phyloP scores from a whole-genome alignment of 2,329 filamentous ascomycete species.

The Epichloe coenophiala region DNA sequence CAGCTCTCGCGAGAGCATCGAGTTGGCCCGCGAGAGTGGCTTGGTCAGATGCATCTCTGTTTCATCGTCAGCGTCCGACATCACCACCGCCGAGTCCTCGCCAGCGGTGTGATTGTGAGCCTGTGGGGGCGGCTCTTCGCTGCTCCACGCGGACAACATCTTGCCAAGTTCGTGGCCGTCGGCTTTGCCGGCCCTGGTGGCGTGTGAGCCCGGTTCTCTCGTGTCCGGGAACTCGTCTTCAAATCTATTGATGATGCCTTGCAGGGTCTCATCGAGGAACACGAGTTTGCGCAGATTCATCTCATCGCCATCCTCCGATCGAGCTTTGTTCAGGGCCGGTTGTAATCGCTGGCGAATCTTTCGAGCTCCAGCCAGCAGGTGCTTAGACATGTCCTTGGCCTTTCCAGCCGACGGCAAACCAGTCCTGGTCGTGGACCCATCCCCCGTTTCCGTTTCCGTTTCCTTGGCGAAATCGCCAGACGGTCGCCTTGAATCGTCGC shows the following conservation, averaged over 20 bases:
- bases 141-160: constrained; percentile 1
- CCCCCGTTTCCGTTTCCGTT: constrained; percentile 23
- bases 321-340: constrained; percentile 63
- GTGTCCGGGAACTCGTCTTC: constrained; percentile 95
- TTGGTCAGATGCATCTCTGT: constrained; percentile 27
- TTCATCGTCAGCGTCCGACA: constrained; percentile 38
- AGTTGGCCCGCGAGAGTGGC: constrained; percentile 37
- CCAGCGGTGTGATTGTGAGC: constrained; percentile 14
- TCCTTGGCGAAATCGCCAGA: constrained; percentile 40
- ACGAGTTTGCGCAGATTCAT: constrained; percentile 68
- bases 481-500: constrained; percentile 42
- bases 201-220: constrained; percentile 25
- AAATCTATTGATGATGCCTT: constrained; percentile 87
- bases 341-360: constrained; percentile 79
- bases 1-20: constrained; percentile 38
- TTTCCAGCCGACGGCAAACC: constrained; percentile 37
- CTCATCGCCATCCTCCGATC: constrained; percentile 56
- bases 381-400: constrained; percentile 87
- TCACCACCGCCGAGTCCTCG: constrained; percentile 21
- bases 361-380: constrained; percentile 71
- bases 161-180: not conserved
- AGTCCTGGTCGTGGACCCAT: constrained; percentile 28
- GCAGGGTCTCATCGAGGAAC: constrained; percentile 78
- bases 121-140: constrained; percentile 10
- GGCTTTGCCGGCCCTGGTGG: not conserved